Evolutionary conservation across 345 rosid genomes (phyloP), one percentile per base, ranked within the genome.

Genomic region (Eucalyptus lansdowneana): DNA sequence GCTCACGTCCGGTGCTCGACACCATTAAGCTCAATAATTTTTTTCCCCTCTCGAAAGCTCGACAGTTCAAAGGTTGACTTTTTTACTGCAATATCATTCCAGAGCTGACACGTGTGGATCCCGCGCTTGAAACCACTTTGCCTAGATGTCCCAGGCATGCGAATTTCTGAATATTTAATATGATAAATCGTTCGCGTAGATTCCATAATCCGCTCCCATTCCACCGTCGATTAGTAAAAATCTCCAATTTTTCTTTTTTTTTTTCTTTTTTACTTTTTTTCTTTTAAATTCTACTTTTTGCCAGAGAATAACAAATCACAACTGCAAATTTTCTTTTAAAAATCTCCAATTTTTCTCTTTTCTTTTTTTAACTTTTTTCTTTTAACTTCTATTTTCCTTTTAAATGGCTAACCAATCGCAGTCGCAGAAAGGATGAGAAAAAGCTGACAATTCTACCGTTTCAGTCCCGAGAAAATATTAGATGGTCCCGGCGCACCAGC

Each of bases 41-140:
- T 22, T 56, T 24, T 2, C 21, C 12, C 9, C 13, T 24, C 13
- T 56, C 29, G 6, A 10, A 56, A 10, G 29, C 62, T 24, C 29
- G 29, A 24, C 2, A 1, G 62, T 56, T 56, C 29, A 56, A 22
- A 56, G 62, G 62, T 56, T 56, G 29, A 56, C 29, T 56, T 56
- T 24, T 56, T 24, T 4, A 24, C 62, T 1, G 13, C 1, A 56
- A 0, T 9, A 22, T 25, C 3, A 22, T 0, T 22, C 62, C 1
- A 56, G 62, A 24, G 62, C 62, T 56, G 62, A 56, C 62, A 56
- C 62, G 62, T 56, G 29, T 56, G 62, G 62, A 9, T 56, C 2
- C 2, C 62, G 13, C 62, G 27, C 62, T 56, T 4, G 29, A 56
- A 56, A 24, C 29, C 62, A 2, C 62, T 4, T 56, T 13, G 62